Conservation (phyloP, 108 stramenopile genomes). For the Hondaea fermentalgiana region DNA sequence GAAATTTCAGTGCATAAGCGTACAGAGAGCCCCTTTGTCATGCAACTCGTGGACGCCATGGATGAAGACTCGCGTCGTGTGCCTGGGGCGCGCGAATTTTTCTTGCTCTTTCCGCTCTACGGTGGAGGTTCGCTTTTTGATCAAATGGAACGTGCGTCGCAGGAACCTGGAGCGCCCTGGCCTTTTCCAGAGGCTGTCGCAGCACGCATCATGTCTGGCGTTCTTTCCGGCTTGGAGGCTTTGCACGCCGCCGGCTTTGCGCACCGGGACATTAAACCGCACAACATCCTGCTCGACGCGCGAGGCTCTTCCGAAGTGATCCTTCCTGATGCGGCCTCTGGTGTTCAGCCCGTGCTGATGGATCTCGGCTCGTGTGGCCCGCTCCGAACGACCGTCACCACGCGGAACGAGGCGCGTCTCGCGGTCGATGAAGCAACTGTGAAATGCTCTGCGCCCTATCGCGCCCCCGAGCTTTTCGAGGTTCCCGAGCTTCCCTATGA, state of each 20-base stretch:
- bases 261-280: not conserved
- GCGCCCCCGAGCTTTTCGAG: conserved; percentile 7
- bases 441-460: conserved; percentile 6
- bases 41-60: not conserved
- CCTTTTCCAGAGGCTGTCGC: not conserved
- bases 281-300: not conserved
- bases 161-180: not conserved
- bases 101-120: not conserved
- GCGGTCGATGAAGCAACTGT: not conserved
- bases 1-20: not conserved
- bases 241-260: not conserved
- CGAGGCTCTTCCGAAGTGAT: not conserved
- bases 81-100: not conserved
- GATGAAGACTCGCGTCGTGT: not conserved
- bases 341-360: not conserved
- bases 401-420: not conserved
- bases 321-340: not conserved
- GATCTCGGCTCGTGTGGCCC: not conserved
- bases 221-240: not conserved
- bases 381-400: not conserved
- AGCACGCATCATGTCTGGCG: not conserved
- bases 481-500: not conserved
- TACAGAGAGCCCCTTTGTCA: not conserved
- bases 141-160: not conserved
- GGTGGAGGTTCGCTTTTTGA: not conserved